Evolutionary conservation across 83 land plant genomes (phyloP).

Genomic region (Picea abies): DNA sequence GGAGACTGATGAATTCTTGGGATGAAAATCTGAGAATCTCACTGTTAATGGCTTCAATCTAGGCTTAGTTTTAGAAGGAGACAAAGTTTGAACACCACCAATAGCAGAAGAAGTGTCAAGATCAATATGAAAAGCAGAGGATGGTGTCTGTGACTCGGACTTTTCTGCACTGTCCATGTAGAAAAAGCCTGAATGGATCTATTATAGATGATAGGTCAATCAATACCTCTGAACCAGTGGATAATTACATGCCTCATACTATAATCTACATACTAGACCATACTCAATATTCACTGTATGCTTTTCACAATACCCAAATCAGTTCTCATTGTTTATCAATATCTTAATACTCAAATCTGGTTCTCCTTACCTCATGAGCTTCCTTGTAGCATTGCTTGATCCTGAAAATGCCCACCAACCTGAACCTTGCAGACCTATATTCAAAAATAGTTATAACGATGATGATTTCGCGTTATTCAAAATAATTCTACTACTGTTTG

Average conservation of each 20-base stretch:
- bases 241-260: constrained; percentile 5
- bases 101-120: background rate
- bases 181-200: background rate
- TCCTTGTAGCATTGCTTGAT: background rate
- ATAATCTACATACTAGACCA: background rate
- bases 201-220: background rate
- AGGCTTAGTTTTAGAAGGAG: constrained; percentile 11
- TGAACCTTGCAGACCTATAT: background rate
- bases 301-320: background rate
- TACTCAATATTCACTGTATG: no score
- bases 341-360: background rate
- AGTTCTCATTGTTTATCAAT: background rate
- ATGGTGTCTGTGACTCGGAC: constrained; percentile 4
- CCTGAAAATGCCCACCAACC: background rate
- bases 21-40: constrained; percentile 1
- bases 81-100: background rate
- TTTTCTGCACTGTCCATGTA: constrained; percentile 14
- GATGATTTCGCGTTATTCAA: constrained; percentile 5
- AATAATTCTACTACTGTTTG: constrained; percentile 12
- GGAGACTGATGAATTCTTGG: constrained; percentile 25
- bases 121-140: constrained; percentile 3
- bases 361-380: background rate
- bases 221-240: background rate
- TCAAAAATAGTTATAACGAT: constrained; percentile 3
- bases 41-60: constrained; percentile 16